These are phyloP conservation scores for Talaromyces stipitatus DNA, from an alignment of 495 filamentous ascomycete species.

Conservation along the genomic window DNA sequence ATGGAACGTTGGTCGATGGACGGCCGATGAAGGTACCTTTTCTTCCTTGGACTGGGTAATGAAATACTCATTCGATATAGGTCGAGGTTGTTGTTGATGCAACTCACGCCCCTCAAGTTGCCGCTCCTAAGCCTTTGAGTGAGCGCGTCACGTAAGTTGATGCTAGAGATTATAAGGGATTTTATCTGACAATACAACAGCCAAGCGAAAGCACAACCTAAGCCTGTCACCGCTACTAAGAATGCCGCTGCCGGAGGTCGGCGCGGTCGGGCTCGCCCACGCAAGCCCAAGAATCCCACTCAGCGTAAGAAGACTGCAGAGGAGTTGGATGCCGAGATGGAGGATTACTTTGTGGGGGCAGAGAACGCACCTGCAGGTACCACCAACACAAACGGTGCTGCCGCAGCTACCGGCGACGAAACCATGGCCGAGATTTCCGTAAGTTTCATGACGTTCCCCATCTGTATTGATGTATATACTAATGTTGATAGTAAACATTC, in stretches of 20 bases:
- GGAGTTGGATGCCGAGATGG: conserved; percentile 91
- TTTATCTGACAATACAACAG: conserved; percentile 22
- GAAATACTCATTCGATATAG: conserved; percentile 35
- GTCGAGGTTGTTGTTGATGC: conserved; percentile 86
- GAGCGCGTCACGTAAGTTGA: conserved; percentile 71
- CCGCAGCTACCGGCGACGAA: conserved; percentile 31
- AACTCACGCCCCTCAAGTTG: conserved; percentile 55
- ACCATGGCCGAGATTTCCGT: conserved; percentile 50
- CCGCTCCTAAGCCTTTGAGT: conserved; percentile 64
- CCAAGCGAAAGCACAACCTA: conserved; percentile 69
- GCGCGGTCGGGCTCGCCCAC: conserved; percentile 42
- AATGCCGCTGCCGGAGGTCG: conserved; percentile 30
- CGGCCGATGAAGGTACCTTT: conserved; percentile 75
- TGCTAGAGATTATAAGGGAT: neutral
- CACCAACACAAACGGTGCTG: conserved; percentile 31
- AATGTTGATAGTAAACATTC: neutral
- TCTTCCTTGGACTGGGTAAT: neutral
- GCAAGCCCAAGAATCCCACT: conserved; percentile 39
- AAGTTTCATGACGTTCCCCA: conserved; percentile 8
- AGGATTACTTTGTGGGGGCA: conserved; percentile 65
- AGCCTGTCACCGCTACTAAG: conserved; percentile 72
- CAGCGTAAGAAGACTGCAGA: conserved; percentile 87
- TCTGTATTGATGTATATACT: neutral
- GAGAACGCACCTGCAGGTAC: conserved; percentile 25
- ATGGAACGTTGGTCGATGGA: conserved; percentile 81